These are phyloP conservation scores for Avena sativa DNA, from an alignment of 176 grass and related monocot species.

Conservation along the genomic window DNA sequence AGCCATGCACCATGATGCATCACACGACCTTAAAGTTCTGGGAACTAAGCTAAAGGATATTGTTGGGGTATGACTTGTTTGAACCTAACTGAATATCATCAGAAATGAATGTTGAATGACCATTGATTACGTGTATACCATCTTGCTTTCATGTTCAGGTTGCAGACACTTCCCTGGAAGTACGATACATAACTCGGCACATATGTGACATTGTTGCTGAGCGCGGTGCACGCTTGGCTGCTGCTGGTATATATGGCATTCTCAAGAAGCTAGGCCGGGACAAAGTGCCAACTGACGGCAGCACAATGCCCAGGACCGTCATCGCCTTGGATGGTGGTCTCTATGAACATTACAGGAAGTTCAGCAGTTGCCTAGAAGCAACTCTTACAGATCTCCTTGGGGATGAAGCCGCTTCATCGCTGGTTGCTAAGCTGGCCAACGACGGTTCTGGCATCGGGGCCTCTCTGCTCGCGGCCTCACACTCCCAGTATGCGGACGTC, in stretches of 20 bases:
- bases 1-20: slow-evolving; percentile 92
- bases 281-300: slow-evolving; percentile 37
- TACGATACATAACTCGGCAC: slow-evolving; percentile 75
- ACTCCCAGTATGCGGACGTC: slow-evolving; percentile 69
- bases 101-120: not conserved
- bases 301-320: slow-evolving; percentile 54
- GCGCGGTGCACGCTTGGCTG: slow-evolving; percentile 77
- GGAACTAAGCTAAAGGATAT: slow-evolving; percentile 86
- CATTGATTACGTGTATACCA: slow-evolving; percentile 34
- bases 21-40: slow-evolving; percentile 78
- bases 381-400: slow-evolving; percentile 80
- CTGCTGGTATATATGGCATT: slow-evolving; percentile 81
- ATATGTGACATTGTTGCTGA: slow-evolving; percentile 88
- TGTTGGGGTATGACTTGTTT: slow-evolving; percentile 63
- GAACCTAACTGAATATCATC: slow-evolving; percentile 2
- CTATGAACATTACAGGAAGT: slow-evolving; percentile 90
- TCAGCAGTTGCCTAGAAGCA: slow-evolving; percentile 67
- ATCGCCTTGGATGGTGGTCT: slow-evolving; percentile 89
- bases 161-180: slow-evolving; percentile 68
- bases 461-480: slow-evolving; percentile 75
- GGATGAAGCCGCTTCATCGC: slow-evolving; percentile 58
- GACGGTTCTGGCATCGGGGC: slow-evolving; percentile 89
- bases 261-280: slow-evolving; percentile 81
- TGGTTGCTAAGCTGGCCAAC: slow-evolving; percentile 80
- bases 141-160: slow-evolving; percentile 56